Conservation (phyloP, 2,329 filamentous ascomycete genomes). For the Fusarium pseudograminearum region DNA sequence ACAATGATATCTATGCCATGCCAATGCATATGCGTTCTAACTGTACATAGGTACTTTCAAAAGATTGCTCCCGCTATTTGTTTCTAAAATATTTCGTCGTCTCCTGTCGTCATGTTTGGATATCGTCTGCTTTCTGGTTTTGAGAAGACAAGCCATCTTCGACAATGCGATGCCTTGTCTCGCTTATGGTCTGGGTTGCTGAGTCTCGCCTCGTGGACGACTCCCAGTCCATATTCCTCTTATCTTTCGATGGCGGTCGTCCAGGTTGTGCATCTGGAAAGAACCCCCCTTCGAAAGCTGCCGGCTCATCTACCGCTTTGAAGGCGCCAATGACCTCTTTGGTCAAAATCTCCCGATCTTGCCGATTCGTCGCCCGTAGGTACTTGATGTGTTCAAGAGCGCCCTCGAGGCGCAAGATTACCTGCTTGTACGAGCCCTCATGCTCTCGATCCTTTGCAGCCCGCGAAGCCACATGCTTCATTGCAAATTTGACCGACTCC, state of each 20-base stretch:
- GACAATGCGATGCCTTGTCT: constrained; percentile 18
- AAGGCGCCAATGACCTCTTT: constrained; percentile 40
- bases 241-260: constrained; percentile 18
- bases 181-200: background rate
- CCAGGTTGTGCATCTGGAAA: constrained; percentile 18
- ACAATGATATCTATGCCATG: constrained; percentile 22
- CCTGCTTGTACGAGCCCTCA: constrained; percentile 42
- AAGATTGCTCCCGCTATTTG: constrained; percentile 40
- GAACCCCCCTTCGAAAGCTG: constrained; percentile 27
- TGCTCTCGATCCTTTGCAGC: constrained; percentile 21
- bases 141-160: constrained; percentile 6
- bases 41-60: constrained; percentile 15
- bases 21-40: constrained; percentile 18
- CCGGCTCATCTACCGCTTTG: constrained; percentile 30
- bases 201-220: constrained; percentile 12
- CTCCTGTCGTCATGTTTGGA: constrained; percentile 10
- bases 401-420: constrained; percentile 38
- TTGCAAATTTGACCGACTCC: constrained; percentile 54
- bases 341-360: constrained; percentile 35
- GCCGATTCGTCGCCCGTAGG: constrained; percentile 32
- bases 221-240: constrained; percentile 25
- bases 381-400: constrained; percentile 44
- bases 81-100: constrained; percentile 27
- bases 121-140: constrained; percentile 5
- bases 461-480: constrained; percentile 51